Conservation (phyloP, 2,329 filamentous ascomycete species). For the Colletotrichum musicola region DNA sequence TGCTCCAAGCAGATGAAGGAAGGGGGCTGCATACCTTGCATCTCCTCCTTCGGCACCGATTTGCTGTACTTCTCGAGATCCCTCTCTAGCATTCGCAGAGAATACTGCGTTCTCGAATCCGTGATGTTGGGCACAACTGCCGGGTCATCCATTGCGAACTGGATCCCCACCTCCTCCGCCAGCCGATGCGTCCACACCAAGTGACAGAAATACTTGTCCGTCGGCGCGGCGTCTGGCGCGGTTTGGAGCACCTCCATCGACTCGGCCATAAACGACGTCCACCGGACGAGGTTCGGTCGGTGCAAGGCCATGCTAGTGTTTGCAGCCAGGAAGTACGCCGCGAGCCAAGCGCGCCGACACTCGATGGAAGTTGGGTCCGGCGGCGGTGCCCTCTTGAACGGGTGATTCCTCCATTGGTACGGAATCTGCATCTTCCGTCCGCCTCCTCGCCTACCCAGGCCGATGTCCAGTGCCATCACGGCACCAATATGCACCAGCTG, state of each 20-base stretch:
- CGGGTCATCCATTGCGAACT: conserved; percentile 77
- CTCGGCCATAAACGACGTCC: conserved; percentile 72
- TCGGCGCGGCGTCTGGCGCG: conserved; percentile 66
- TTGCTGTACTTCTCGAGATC: conserved; percentile 72
- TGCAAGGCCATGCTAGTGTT: conserved; percentile 73
- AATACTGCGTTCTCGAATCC: conserved; percentile 74
- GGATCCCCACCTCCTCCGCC: conserved; percentile 75
- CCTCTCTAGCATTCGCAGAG: conserved; percentile 73
- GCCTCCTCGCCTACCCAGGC: conserved; percentile 70
- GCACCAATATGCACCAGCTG: conserved; percentile 85
- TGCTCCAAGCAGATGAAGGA: neutral
- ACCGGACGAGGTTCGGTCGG: conserved; percentile 70
- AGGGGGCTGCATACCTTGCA: conserved; percentile 59
- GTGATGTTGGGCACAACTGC: conserved; percentile 65
- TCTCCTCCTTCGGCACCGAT: conserved; percentile 64
- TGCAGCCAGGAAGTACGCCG: conserved; percentile 69
- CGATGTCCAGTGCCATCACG: conserved; percentile 86
- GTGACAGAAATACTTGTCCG: conserved; percentile 70
- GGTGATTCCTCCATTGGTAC: conserved; percentile 55
- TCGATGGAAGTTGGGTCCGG: conserved; percentile 68
- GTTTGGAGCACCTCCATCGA: conserved; percentile 67
- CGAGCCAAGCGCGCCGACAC: conserved; percentile 68
- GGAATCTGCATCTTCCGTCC: conserved; percentile 32
- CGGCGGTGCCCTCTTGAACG: conserved; percentile 55
- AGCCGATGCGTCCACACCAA: conserved; percentile 72